Evolutionary conservation across 2,329 filamentous ascomycete genomes (phyloP).

Genomic region (Purpureocillium lavendulum): DNA sequence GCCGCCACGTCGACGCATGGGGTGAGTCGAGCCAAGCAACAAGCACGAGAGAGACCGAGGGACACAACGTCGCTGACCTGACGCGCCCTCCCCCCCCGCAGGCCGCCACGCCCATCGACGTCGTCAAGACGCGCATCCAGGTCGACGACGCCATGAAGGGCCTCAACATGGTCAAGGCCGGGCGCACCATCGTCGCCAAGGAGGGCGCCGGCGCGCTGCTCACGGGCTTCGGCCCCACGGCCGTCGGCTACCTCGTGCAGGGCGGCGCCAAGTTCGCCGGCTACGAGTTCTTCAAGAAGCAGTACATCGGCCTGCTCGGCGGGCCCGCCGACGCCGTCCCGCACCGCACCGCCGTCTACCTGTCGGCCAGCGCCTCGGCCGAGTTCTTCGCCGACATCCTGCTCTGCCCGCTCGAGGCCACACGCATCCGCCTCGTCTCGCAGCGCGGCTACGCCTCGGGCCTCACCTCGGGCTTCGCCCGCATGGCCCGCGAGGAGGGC

Average conservation of each 20-base stretch:
- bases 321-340: constrained; percentile 35
- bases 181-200: constrained; percentile 66
- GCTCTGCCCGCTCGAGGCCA: constrained; percentile 86
- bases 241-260: constrained; percentile 82
- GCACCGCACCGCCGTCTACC: constrained; percentile 55
- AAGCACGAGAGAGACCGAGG: neutral
- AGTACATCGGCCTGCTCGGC: constrained; percentile 63
- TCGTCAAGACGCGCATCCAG: constrained; percentile 88
- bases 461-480: constrained; percentile 61
- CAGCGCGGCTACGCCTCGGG: constrained; percentile 70
- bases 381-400: constrained; percentile 71
- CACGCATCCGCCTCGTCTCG: constrained; percentile 68
- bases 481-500: constrained; percentile 70
- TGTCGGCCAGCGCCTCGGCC: constrained; percentile 59
- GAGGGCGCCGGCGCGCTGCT: constrained; percentile 74
- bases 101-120: constrained; percentile 50
- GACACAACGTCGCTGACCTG: no score
- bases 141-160: constrained; percentile 83
- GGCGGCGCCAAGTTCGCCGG: constrained; percentile 87
- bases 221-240: constrained; percentile 78
- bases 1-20: constrained; percentile 44
- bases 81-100: constrained; percentile 16
- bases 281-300: constrained; percentile 92
- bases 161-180: constrained; percentile 71
- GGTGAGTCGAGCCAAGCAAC: constrained; percentile 21